Base-by-base conservation (phyloP, 768 basidiomycete genomes). In the Trametes maxima region DNA sequence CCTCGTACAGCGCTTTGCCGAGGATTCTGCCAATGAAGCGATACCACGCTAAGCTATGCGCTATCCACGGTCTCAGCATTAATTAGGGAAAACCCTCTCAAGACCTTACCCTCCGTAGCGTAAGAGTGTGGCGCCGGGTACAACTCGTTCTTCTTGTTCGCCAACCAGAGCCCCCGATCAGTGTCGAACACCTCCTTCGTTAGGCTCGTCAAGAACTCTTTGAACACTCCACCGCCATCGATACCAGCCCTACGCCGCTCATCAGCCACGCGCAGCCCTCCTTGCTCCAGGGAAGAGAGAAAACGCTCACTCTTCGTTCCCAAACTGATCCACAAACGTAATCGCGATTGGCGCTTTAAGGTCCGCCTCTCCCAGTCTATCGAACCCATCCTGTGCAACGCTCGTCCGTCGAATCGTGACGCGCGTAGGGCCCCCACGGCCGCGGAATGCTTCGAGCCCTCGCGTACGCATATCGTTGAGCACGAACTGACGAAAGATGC, bases 181-280 rank as follows among this genome's bases (percentile, higher is more conserved):
- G 91, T 89, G 69, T 99, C 94, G 63, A 99, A 98, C 0, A 92
- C 96, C 72, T 98, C 96, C 69, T 90, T 94, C 59, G 88, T 89
- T 17, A 99, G 74, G 14, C 90, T 92, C 1, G 95, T 99, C 69
- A 98, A 84, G 67, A 98, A 97, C 73, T 98, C 97, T 72, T 98
- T 99, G 80, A 97, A 98, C 5, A 98, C 88, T 0, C 97, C 97
- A 2, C 97, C 95, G 1, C 96, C 95, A 65, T 98, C 96, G 35
- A 98, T 96, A 0, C 95, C 96, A 17, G 89, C 87, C 72, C 90
- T 92, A 61, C 28, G 57, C 22, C 37, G 24, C 11, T 24, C 24
- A 35, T 54, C 37, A 59, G 35, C 17, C 33, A 16, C 28, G 53
- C 7, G 10, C 21, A 1, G 25, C 28, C n/a, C 0, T 25, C n/a